Base-by-base conservation (phyloP, 2,329 filamentous ascomycete genomes). In the Fusarium piperis region DNA sequence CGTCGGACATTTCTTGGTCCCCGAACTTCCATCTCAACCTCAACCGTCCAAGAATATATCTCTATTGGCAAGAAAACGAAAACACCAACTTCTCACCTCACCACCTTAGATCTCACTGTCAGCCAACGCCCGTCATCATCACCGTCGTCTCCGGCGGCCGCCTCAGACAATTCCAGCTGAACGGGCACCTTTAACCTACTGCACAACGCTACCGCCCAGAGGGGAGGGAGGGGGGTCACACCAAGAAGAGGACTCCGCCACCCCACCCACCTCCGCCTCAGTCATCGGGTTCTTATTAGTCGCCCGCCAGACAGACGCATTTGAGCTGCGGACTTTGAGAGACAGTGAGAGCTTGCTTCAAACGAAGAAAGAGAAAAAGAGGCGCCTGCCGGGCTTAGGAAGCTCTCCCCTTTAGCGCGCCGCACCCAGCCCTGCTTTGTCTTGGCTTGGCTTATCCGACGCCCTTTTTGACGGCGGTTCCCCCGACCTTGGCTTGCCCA, bases 161-260 rank as follows among this genome's bases (percentile, higher is more conserved):
- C 26, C 18, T 16, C 52, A 20, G 30, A 30, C 20, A 32, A 48
- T 62, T 64, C 20, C 46, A 41, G 36, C 57, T 30, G 62, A 51
- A 60, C 39, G 48, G 38, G 41, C 67, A 38, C 28, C 38, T 59
- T 59, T 60, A 64, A 70, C 64, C 35, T 68, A 59, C 39, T 44
- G 39, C 26, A 8, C 20, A 48, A 26, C 60, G 53, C 60, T 59
- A 58, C 60, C 52, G 39, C 53, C 52, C 44, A 48, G 44, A 48
- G 26, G 44, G 44, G 44, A 30, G 26, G 26, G 26, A 48, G 60
- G 60, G 26, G 60, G 39, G 60, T 72, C 69, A 65, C 69, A 72
- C 70, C 70, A 64, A 70, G 62, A 28, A 46, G 23, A 64, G 55
- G 52, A 71, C 70, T 72, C 70, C 69, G 70, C 70, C 70, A 67